phyloP scores from a whole-genome alignment of 2,329 filamentous ascomycete genomes.

The Fusarium sp. region DNA sequence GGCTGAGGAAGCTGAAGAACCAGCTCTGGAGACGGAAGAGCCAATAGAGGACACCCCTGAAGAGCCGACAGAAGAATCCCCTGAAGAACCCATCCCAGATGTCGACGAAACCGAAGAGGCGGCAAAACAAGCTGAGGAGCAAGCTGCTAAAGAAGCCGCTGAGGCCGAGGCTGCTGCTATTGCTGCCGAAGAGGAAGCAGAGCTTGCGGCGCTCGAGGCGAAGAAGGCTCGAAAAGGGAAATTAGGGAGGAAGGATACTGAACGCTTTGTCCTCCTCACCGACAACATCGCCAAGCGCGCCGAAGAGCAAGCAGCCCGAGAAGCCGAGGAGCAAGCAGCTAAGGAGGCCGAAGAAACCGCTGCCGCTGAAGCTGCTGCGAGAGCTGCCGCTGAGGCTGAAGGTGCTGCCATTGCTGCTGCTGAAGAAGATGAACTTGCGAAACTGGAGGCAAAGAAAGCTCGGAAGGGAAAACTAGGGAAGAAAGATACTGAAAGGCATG shows the following conservation, averaged over 20 bases:
- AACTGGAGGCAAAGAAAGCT: conserved; percentile 30
- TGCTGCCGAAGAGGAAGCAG: conserved; percentile 49
- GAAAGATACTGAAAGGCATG: conserved; percentile 38
- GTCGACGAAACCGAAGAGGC: conserved; percentile 9
- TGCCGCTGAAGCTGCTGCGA: conserved; percentile 39
- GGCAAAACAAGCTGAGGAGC: conserved; percentile 29
- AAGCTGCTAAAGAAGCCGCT: conserved; percentile 33
- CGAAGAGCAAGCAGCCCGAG: conserved; percentile 50
- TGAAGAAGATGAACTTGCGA: conserved; percentile 35
- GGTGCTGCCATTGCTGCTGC: conserved; percentile 19
- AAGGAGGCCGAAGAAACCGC: conserved; percentile 18
- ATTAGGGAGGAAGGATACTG: conserved; percentile 58
- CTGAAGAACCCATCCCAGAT: neutral
- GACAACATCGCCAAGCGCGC: conserved; percentile 51
- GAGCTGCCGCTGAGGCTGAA: conserved; percentile 31
- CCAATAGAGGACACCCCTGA: conserved; percentile 10
- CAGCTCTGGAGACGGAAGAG: conserved; percentile 3
- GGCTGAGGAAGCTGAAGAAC: conserved; percentile 33
- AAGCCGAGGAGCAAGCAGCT: conserved; percentile 39
- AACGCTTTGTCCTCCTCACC: conserved; percentile 55
- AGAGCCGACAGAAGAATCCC: conserved; percentile 1
- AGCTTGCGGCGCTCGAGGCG: conserved; percentile 55
- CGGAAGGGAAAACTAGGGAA: conserved; percentile 39
- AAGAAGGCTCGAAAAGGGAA: conserved; percentile 64
- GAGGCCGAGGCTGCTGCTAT: conserved; percentile 48